Conservation (phyloP, 257 asterid genomes). For the Nicotiana knightiana region DNA sequence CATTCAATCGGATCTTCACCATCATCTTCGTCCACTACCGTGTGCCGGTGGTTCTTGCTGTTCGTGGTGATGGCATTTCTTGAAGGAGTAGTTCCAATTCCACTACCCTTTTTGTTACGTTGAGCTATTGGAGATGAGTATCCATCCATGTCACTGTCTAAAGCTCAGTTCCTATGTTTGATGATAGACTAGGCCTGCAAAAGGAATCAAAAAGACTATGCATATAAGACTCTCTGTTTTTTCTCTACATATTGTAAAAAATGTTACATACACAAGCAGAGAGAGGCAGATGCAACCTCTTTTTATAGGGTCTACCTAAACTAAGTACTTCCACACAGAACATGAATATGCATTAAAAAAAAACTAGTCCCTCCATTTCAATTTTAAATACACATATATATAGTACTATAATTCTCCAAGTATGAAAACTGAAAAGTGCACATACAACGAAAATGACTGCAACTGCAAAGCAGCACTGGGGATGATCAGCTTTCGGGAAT, state of each 20-base stretch:
- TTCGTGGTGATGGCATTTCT: not conserved
- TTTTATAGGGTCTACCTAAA: too few species aligned
- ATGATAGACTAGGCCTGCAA: not conserved
- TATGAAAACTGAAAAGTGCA: not conserved
- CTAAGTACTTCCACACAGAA: too few species aligned
- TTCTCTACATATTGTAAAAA: not conserved
- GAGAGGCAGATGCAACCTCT: not conserved
- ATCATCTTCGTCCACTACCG: slow-evolving; percentile 23
- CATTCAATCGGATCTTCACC: slow-evolving; percentile 36
- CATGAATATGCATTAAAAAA: too few species aligned
- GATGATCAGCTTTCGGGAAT: not conserved
- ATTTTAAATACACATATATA: not conserved
- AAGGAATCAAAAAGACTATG: not conserved
- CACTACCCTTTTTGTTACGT: not conserved
- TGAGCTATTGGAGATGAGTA: slow-evolving; percentile 11
- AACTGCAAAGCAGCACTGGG: not conserved
- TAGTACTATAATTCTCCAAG: not conserved
- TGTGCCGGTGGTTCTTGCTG: slow-evolving; percentile 17
- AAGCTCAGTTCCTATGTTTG: slow-evolving; percentile 1
- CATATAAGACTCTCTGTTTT: not conserved
- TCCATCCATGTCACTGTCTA: slow-evolving; percentile 21
- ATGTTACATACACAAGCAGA: not conserved
- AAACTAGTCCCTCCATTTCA: too few species aligned
- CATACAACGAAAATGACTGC: not conserved
- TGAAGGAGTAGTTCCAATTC: not conserved